Evolutionary conservation across 768 basidiomycete genomes (phyloP), one percentile per base, ranked within the genome.

Genomic region (Boletus barrowsii): DNA sequence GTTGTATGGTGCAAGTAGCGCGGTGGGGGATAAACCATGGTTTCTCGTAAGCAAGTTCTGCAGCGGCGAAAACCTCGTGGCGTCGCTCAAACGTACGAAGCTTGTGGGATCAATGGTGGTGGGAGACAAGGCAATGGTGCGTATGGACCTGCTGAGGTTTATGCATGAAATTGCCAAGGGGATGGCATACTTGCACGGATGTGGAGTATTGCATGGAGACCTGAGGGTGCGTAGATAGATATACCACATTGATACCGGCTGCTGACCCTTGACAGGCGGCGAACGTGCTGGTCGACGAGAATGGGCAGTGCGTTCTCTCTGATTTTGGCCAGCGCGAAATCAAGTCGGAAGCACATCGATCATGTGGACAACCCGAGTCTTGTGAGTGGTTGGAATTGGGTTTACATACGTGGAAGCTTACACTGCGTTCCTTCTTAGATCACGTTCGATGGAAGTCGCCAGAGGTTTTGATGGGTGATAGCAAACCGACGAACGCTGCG

Each of bases 321-420:
- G 90, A 93, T 64, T 93, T 94, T 67, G 90, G 88, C 0, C 87
- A 92, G 67, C 86, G 82, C 60, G 85, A 88, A 68, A 83, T 92
- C 75, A 88, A 84, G 71, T 80, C 77, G 15, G 88, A 92, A 65
- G 83, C 81, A 5, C 83, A 76, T 59, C 76, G 80, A 32, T 73
- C 87, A 3, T 86, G 81, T 51, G 83, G 82, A 10, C 72, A 72
- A 22, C 64, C 75, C 3, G 72, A 72, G 33, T 73, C 76, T 54
- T 74, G 83, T 85, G 59, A 47, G 62, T 56, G 5, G 1, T 29
- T 10, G 5, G 5, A 4, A 15, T 1, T 10, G 10, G 10, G 10
- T 29, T 18, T 41, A 6, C 24, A 8, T 18, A 18, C 2, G 29
- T 36, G 33, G 7, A 40, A 36, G 35, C 44, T 61, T 33, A 33